Conservation (phyloP, 495 filamentous ascomycete genomes). For the Bathelium albidoporum region DNA sequence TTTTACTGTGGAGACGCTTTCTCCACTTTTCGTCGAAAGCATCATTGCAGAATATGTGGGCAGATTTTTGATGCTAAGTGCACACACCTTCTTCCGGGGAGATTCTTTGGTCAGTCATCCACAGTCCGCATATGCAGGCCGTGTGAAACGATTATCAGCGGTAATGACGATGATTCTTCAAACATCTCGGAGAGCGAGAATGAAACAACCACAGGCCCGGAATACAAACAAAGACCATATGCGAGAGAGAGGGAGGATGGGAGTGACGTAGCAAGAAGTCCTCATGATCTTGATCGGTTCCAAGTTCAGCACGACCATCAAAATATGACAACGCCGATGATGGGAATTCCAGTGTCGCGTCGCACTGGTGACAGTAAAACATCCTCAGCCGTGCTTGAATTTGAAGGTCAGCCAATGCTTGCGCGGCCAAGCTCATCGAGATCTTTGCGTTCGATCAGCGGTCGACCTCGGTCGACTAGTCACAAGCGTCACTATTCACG, state of each 20-base stretch:
- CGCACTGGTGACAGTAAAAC: conserved; percentile 71
- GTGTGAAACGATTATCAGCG: conserved; percentile 87
- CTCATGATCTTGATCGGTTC: neutral
- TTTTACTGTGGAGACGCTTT: conserved; percentile 86
- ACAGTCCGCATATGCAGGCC: conserved; percentile 86
- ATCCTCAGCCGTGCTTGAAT: conserved; percentile 82
- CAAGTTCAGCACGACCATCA: conserved; percentile 15
- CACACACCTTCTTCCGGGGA: conserved; percentile 76
- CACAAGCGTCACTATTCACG: conserved; percentile 82
- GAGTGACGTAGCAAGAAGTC: neutral
- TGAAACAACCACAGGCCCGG: conserved; percentile 27
- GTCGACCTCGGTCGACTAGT: conserved; percentile 59
- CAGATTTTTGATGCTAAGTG: conserved; percentile 98
- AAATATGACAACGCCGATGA: conserved; percentile 29
- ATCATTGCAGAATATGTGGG: conserved; percentile 88
- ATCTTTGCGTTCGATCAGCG: conserved; percentile 67
- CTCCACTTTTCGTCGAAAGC: conserved; percentile 87
- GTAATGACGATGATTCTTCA: conserved; percentile 79
- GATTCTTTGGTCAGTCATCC: conserved; percentile 76
- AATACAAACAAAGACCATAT: neutral
- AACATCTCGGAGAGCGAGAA: conserved; percentile 65
- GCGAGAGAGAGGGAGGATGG: neutral
- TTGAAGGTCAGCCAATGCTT: conserved; percentile 61
- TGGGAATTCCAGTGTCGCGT: conserved; percentile 47
- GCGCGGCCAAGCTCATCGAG: conserved; percentile 79